These are phyloP conservation scores for Colletotrichum trifolii DNA, from an alignment of 2,329 filamentous ascomycete genomes.

Conservation along the genomic window DNA sequence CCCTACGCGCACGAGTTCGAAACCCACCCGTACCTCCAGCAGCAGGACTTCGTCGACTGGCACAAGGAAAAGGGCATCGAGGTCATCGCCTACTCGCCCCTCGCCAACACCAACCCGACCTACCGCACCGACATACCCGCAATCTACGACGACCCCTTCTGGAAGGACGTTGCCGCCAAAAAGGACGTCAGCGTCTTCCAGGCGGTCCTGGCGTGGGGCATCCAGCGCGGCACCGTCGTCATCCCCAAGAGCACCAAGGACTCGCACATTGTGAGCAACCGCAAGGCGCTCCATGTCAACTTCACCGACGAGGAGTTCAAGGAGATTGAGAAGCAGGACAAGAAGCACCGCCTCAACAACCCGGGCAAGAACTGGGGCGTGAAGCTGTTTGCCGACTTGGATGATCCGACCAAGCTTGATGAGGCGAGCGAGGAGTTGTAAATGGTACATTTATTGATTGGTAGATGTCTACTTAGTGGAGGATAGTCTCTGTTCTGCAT, in stretches of 20 bases:
- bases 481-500: not conserved
- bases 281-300: constrained; percentile 53
- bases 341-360: constrained; percentile 50
- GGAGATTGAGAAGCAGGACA: constrained; percentile 41
- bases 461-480: not conserved
- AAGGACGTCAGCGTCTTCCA: constrained; percentile 47
- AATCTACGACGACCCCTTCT: constrained; percentile 24
- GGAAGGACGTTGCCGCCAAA: constrained; percentile 42
- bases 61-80: constrained; percentile 47
- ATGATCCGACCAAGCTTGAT: constrained; percentile 45
- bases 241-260: constrained; percentile 51
- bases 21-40: constrained; percentile 70
- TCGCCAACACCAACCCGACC: constrained; percentile 48
- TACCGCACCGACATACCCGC: constrained; percentile 45
- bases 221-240: constrained; percentile 45
- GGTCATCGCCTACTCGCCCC: constrained; percentile 48
- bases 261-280: constrained; percentile 55
- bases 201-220: constrained; percentile 48
- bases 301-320: constrained; percentile 52
- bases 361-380: constrained; percentile 53
- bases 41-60: constrained; percentile 42
- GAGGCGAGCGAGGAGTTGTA: constrained; percentile 27
- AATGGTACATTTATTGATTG: not conserved
- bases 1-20: constrained; percentile 43
- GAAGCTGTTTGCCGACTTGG: constrained; percentile 51